These are phyloP conservation scores for Pogostemon cablin DNA, from an alignment of 257 asterid genomes.

Conservation along the genomic window DNA sequence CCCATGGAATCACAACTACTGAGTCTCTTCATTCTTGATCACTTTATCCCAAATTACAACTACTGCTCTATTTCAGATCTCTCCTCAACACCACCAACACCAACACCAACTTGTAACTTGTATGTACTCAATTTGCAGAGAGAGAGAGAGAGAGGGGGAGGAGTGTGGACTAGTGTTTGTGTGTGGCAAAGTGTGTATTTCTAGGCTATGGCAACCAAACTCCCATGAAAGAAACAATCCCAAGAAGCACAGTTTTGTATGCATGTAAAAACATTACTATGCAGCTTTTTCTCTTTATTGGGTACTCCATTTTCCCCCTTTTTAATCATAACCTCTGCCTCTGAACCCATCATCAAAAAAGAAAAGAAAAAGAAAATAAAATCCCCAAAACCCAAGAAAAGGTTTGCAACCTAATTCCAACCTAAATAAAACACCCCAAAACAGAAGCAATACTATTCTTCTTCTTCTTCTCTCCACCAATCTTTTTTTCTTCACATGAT, in stretches of 20 bases:
- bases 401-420: conserved; percentile 7
- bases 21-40: conserved; percentile 77
- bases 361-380: background rate
- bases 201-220: conserved; percentile 34
- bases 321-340: conserved; percentile 46
- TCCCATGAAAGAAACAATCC: conserved; percentile 55
- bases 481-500: conserved; percentile 45
- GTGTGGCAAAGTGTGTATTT: conserved; percentile 6
- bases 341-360: conserved; percentile 54
- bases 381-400: conserved; percentile 35
- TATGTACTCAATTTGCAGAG: background rate
- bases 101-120: no score
- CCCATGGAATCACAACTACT: conserved; percentile 81
- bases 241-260: conserved; percentile 68
- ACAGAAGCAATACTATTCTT: conserved; percentile 19
- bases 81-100: background rate
- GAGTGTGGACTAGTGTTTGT: background rate
- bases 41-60: conserved; percentile 28
- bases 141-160: background rate
- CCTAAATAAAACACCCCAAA: conserved; percentile 23
- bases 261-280: conserved; percentile 40
- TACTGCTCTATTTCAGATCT: conserved; percentile 33
- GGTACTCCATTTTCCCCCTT: conserved; percentile 52
- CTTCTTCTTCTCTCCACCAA: conserved; percentile 9
- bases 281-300: conserved; percentile 50